These are phyloP conservation scores for Alternaria dauci DNA, from an alignment of 2,329 filamentous ascomycete species.

Conservation along the genomic window DNA sequence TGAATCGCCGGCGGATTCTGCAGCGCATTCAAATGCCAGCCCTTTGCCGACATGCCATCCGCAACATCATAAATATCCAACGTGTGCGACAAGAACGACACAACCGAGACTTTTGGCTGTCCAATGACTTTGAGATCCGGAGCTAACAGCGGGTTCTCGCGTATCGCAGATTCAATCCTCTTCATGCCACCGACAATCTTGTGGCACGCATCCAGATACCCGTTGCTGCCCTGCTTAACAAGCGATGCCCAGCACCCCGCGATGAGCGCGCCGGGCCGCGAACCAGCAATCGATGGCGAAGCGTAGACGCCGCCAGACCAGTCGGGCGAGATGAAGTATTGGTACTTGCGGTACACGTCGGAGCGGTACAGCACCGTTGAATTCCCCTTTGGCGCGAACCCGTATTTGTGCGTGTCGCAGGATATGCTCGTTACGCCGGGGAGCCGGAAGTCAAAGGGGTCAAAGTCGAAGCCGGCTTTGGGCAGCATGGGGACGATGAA, in stretches of 20 bases:
- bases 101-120: slow-evolving; percentile 85
- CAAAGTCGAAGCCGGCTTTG: slow-evolving; percentile 89
- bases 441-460: slow-evolving; percentile 90
- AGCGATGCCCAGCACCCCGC: slow-evolving; percentile 95
- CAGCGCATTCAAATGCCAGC: slow-evolving; percentile 96
- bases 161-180: slow-evolving; percentile 78
- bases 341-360: slow-evolving; percentile 78
- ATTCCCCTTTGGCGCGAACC: slow-evolving; percentile 97
- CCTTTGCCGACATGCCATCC: slow-evolving; percentile 81
- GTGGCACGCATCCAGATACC: slow-evolving; percentile 86
- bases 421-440: slow-evolving; percentile 95
- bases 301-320: slow-evolving; percentile 98
- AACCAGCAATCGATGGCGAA: slow-evolving; percentile 89
- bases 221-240: slow-evolving; percentile 85
- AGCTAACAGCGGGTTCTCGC: slow-evolving; percentile 71
- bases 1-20: slow-evolving; percentile 93
- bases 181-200: slow-evolving; percentile 88
- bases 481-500: slow-evolving; percentile 93
- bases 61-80: slow-evolving; percentile 94
- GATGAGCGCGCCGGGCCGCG: slow-evolving; percentile 90
- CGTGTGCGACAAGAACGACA: slow-evolving; percentile 84
- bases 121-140: slow-evolving; percentile 82
- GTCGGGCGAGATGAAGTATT: slow-evolving; percentile 95
- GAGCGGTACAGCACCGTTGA: slow-evolving; percentile 91
- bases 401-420: slow-evolving; percentile 98